A percentile compares a stretch with the other conserved stretches of the same genome.
Conservation (phyloP, 306 rosid genomes). For the Elaeagnus macrophylla region DNA sequence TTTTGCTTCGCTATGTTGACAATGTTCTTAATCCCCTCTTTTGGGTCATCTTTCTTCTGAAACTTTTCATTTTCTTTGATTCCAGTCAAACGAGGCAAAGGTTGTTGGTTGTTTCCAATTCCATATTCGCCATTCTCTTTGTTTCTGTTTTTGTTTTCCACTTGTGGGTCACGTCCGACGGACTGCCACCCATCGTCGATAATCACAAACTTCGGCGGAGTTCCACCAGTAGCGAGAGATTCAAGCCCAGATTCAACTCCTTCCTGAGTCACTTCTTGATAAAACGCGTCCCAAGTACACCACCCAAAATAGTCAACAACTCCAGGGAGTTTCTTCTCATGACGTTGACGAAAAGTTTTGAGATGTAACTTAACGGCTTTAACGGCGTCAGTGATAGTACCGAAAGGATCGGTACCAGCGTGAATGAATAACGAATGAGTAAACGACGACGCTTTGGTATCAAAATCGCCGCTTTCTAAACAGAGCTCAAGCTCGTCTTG, state of each 20-base stretch:
- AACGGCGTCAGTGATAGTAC: constrained; percentile 75
- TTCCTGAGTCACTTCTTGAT: constrained; percentile 92
- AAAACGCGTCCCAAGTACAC: constrained; percentile 99
- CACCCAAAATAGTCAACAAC: constrained; percentile 93
- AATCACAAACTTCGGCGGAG: constrained; percentile 79
- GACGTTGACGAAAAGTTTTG: constrained; percentile 82
- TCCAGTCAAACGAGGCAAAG: constrained; percentile 44
- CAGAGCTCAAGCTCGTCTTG: constrained; percentile 77
- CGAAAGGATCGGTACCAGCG: constrained; percentile 92
- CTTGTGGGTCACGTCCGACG: constrained; percentile 23
- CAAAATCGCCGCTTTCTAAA: constrained; percentile 68
- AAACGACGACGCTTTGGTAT: no score
- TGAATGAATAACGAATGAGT: constrained; percentile 43
- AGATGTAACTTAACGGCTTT: constrained; percentile 76
- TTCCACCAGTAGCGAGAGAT: constrained; percentile 70
- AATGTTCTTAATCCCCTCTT: constrained; percentile 69
- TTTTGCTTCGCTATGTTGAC: constrained; percentile 75
- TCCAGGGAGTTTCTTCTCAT: constrained; percentile 90
- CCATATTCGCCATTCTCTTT: constrained; percentile 43
- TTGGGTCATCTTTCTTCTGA: constrained; percentile 45
- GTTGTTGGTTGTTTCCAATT: no score
- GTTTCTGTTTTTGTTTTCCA: constrained; percentile 51
- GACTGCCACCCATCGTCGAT: constrained; percentile 97
- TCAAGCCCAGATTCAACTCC: constrained; percentile 77
- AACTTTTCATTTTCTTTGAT: constrained; percentile 79